These are phyloP conservation scores for Tuber melanosporum DNA, from an alignment of 495 filamentous ascomycete genomes.

Conservation along the genomic window DNA sequence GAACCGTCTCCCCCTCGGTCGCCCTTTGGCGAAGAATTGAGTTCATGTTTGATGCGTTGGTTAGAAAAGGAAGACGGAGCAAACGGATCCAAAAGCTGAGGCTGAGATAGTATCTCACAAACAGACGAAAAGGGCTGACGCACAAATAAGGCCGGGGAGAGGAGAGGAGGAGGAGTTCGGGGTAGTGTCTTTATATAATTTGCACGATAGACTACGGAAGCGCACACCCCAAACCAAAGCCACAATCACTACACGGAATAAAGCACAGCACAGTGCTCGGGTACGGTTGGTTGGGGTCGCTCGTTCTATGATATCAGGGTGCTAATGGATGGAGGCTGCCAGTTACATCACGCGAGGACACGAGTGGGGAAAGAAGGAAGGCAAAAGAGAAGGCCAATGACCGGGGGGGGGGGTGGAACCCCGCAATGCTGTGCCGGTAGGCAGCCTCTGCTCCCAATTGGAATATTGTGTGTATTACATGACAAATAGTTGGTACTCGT, in stretches of 20 bases:
- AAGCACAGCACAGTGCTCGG: background rate
- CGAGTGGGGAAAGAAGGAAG: background rate
- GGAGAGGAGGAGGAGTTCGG: background rate
- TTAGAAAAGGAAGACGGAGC: background rate
- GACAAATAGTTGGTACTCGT: background rate
- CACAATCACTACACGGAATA: background rate
- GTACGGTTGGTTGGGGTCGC: background rate
- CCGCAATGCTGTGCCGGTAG: background rate
- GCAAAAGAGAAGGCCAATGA: background rate
- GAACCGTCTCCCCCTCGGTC: constrained; percentile 50
- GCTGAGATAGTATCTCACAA: background rate
- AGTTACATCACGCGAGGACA: background rate
- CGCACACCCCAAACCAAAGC: background rate
- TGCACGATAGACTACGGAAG: background rate
- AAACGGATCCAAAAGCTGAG: background rate
- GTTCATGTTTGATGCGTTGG: background rate
- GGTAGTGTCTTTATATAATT: background rate
- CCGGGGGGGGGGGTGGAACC: background rate
- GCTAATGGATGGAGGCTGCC: background rate
- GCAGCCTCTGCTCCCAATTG: background rate
- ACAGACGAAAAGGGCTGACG: background rate
- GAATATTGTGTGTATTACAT: background rate
- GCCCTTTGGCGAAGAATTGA: background rate
- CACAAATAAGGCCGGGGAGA: background rate
- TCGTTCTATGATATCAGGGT: background rate